Evolutionary conservation across 2,329 filamentous ascomycete genomes (phyloP).

Genomic region (Aspergillus tamarii): DNA sequence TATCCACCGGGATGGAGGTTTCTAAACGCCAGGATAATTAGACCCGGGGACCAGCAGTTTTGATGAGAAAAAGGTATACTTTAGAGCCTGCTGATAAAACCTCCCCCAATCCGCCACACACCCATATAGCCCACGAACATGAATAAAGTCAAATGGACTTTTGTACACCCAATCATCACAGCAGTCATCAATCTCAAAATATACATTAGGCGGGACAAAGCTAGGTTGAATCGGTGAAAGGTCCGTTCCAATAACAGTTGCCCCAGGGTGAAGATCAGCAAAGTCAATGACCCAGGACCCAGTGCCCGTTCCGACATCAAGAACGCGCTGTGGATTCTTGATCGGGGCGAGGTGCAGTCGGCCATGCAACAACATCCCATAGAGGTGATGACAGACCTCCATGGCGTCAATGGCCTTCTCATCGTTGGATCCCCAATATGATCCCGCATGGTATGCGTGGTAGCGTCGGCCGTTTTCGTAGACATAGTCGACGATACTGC

Average conservation of each 20-base stretch:
- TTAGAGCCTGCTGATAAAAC: conserved; percentile 34
- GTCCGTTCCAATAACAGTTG: conserved; percentile 35
- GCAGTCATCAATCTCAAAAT: conserved; percentile 52
- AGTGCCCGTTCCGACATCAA: conserved; percentile 30
- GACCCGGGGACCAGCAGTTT: background rate
- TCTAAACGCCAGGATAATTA: background rate
- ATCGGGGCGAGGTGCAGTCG: background rate
- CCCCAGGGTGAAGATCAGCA: conserved; percentile 42
- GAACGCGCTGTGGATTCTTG: conserved; percentile 20
- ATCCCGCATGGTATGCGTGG: conserved; percentile 36
- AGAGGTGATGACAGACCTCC: background rate
- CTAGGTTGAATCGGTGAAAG: conserved; percentile 52
- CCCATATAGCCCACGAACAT: conserved; percentile 51
- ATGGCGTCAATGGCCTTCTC: background rate
- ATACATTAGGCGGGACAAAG: conserved; percentile 50
- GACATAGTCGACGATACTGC: conserved; percentile 31
- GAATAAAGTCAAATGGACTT: conserved; percentile 48
- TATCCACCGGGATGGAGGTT: conserved; percentile 33
- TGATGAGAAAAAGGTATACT: background rate
- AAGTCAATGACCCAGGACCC: conserved; percentile 32
- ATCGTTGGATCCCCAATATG: conserved; percentile 22
- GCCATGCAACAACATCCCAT: background rate
- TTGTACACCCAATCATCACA: conserved; percentile 41
- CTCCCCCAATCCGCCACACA: conserved; percentile 51
- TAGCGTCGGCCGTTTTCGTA: conserved; percentile 37